Evolutionary conservation across 2,329 filamentous ascomycete species (phyloP).

Genomic region (Diaporthe humulicola): DNA sequence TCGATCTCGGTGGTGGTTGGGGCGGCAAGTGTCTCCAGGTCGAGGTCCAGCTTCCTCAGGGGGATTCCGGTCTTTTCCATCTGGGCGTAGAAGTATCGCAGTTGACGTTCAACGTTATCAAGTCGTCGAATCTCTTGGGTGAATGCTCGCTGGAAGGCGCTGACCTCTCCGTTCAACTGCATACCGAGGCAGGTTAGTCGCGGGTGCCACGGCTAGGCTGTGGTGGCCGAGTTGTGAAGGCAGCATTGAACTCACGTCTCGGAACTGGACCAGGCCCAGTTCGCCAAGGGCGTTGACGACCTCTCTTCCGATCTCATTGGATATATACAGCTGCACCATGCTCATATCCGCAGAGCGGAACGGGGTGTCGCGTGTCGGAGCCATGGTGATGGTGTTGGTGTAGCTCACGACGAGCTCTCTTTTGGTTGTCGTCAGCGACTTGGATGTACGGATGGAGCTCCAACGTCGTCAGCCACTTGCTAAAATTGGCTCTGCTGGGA

Average conservation of each 20-base stretch:
- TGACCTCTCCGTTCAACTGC: constrained; percentile 92
- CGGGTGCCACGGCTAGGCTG: constrained; percentile 12
- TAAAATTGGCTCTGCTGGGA: constrained; percentile 21
- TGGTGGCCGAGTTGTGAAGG: constrained; percentile 40
- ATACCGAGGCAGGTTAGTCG: constrained; percentile 39
- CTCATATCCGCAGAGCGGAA: constrained; percentile 99
- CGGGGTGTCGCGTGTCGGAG: constrained; percentile 85
- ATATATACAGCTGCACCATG: constrained; percentile 99
- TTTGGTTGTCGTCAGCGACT: constrained; percentile 39
- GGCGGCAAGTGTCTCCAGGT: constrained; percentile 86
- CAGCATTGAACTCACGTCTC: constrained; percentile 78
- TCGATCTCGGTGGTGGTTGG: constrained; percentile 96
- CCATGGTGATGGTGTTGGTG: constrained; percentile 62
- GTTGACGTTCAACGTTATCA: constrained; percentile 97
- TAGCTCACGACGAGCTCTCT: constrained; percentile 34
- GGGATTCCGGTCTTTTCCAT: constrained; percentile 94
- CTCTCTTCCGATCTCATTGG: constrained; percentile 98
- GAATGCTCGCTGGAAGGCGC: constrained; percentile 96
- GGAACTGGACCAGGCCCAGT: constrained; percentile 95
- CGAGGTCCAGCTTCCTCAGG: constrained; percentile 91
- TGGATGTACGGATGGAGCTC: constrained; percentile 25
- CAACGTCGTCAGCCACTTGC: constrained; percentile 30
- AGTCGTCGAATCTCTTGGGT: constrained; percentile 97
- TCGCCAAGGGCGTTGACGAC: constrained; percentile 97
- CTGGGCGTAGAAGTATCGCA: constrained; percentile 94